Percentiles rank a stretch among this genome's conserved stretches.
phyloP scores from a whole-genome alignment of 2,329 filamentous ascomycete species.

The Colletotrichum acutatum region DNA sequence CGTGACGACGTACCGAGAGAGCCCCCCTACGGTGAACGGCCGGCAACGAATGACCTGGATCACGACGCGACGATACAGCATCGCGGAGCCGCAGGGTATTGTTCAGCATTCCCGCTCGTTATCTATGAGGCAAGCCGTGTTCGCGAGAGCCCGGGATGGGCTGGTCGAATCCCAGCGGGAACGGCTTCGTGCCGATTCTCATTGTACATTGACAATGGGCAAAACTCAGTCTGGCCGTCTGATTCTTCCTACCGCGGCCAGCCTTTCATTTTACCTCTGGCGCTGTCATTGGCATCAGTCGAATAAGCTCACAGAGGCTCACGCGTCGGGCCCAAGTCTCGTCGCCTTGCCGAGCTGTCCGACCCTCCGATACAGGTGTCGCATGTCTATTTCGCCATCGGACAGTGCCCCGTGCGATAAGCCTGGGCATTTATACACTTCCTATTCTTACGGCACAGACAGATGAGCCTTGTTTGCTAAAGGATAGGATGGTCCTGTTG shows the following conservation, averaged over 20 bases:
- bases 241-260: background rate
- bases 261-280: background rate
- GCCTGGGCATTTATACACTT: background rate
- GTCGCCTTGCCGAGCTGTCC: conserved; percentile 28
- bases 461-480: conserved; percentile 3
- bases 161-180: conserved; percentile 11
- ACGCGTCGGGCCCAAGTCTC: conserved; percentile 20
- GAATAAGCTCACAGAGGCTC: conserved; percentile 28
- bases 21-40: background rate
- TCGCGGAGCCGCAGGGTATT: background rate
- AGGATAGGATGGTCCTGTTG: background rate
- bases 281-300: conserved; percentile 9
- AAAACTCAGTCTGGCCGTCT: conserved; percentile 25
- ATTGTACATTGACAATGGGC: background rate
- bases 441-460: conserved; percentile 15
- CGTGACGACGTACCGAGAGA: background rate
- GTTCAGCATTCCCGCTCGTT: background rate
- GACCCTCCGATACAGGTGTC: conserved; percentile 32
- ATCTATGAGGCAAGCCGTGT: background rate
- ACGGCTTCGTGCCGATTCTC: conserved; percentile 20
- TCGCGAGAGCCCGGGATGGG: conserved; percentile 12
- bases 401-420: conserved; percentile 12
- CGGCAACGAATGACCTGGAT: background rate
- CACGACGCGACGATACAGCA: background rate
- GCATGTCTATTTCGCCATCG: conserved; percentile 32